Conservation (phyloP, 768 basidiomycete genomes). For the Roridomyces roridus region DNA sequence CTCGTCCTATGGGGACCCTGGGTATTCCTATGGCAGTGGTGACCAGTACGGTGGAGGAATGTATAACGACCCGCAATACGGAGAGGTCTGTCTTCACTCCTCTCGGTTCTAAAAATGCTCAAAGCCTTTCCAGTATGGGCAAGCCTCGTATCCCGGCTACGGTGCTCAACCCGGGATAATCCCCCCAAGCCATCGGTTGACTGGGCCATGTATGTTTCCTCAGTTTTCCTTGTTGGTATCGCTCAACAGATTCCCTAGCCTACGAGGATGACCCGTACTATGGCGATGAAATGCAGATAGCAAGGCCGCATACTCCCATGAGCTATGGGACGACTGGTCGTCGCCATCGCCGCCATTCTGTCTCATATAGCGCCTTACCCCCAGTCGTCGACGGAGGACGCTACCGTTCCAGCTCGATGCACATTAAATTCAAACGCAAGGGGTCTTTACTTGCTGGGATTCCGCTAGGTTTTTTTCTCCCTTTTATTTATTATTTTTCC, state of each 20-base stretch:
- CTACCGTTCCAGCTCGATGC: slow-evolving; percentile 52
- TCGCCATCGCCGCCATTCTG: slow-evolving; percentile 56
- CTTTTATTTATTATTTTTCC: too few species aligned
- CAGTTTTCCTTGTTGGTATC: background rate
- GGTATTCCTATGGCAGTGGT: slow-evolving; percentile 21
- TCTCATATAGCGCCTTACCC: slow-evolving; percentile 47
- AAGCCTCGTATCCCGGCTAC: slow-evolving; percentile 55
- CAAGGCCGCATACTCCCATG: slow-evolving; percentile 39
- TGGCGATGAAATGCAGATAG: slow-evolving; percentile 46
- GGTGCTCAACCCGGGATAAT: slow-evolving; percentile 41
- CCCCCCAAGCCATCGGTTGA: slow-evolving; percentile 46
- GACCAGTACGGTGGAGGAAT: slow-evolving; percentile 37
- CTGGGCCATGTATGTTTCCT: slow-evolving; percentile 44
- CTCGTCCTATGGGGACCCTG: slow-evolving; percentile 10
- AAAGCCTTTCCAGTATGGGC: slow-evolving; percentile 44
- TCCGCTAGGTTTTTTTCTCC: slow-evolving; percentile 43
- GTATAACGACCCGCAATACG: slow-evolving; percentile 47
- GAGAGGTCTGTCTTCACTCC: slow-evolving; percentile 42
- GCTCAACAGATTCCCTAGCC: slow-evolving; percentile 34
- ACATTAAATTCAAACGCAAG: slow-evolving; percentile 79
- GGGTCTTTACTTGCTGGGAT: slow-evolving; percentile 69
- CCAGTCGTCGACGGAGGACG: slow-evolving; percentile 48
- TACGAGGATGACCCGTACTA: slow-evolving; percentile 72
- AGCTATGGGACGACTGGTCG: slow-evolving; percentile 33
- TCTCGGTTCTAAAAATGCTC: background rate